Percentiles rank a stretch among this genome's conserved stretches.
Conservation (phyloP, 176 grass and related monocot genomes). For the Ensete glaucum region DNA sequence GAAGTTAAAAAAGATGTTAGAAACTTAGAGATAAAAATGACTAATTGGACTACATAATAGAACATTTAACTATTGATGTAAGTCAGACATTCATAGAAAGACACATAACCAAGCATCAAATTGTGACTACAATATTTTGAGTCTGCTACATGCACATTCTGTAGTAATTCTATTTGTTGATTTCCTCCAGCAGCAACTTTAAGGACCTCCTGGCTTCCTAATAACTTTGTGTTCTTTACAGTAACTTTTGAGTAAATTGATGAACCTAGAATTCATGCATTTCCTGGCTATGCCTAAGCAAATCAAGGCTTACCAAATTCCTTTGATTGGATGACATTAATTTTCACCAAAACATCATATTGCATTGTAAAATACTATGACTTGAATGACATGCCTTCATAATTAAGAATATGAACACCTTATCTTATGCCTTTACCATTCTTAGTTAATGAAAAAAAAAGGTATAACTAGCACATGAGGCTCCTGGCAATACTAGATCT, state of each 20-base stretch:
- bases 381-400: too few species aligned
- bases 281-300: background rate
- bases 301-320: too few species aligned
- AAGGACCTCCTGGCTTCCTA: background rate
- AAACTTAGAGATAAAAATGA: background rate
- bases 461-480: too few species aligned
- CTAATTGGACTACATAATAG: constrained; percentile 10
- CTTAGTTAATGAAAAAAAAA: too few species aligned
- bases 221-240: background rate
- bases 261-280: background rate
- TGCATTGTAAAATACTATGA: too few species aligned
- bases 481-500: too few species aligned
- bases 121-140: background rate
- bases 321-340: too few species aligned
- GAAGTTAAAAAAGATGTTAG: constrained; percentile 27
- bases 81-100: background rate
- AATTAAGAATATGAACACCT: background rate
- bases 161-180: background rate
- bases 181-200: background rate
- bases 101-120: too few species aligned
- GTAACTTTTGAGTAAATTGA: background rate
- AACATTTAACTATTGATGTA: constrained; percentile 1
- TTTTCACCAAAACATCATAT: too few species aligned
- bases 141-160: background rate
- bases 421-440: background rate